Evolutionary conservation across 768 basidiomycete species (phyloP).

Genomic region (Termitomyces sp.): DNA sequence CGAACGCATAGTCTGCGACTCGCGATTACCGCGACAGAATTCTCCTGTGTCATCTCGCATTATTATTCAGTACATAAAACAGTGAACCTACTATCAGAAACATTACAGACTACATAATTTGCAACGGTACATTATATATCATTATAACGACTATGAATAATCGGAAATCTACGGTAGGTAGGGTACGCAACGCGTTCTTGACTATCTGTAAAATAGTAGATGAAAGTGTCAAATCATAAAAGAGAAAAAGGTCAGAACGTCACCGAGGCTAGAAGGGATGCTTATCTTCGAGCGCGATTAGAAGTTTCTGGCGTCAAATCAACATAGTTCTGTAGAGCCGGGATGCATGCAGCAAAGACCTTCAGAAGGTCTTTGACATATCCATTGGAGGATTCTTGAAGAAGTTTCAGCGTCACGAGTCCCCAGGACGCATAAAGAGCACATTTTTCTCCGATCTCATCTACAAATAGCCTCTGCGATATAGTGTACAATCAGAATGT

Average conservation of each 20-base stretch:
- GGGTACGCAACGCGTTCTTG: neutral
- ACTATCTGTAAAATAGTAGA: neutral
- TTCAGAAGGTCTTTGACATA: constrained; percentile 4
- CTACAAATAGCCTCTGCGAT: constrained; percentile 13
- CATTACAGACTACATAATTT: no score
- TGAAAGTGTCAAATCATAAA: neutral
- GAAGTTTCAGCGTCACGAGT: constrained; percentile 10
- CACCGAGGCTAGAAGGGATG: no score
- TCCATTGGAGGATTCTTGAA: constrained; percentile 1
- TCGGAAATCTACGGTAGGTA: neutral
- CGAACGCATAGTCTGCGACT: no score
- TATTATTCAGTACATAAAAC: neutral
- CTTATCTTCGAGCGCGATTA: neutral
- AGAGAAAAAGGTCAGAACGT: no score
- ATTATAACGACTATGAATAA: no score
- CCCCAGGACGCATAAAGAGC: constrained; percentile 14
- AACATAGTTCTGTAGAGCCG: constrained; percentile 11
- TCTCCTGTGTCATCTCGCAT: neutral
- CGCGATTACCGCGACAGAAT: no score
- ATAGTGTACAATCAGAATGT: neutral
- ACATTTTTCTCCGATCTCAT: constrained; percentile 4
- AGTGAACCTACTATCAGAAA: neutral
- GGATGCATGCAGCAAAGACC: constrained; percentile 15
- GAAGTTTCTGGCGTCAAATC: neutral
- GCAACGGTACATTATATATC: no score